Evolutionary conservation across 2,329 filamentous ascomycete genomes (phyloP).

Genomic region (Trichoderma brevicompactum): DNA sequence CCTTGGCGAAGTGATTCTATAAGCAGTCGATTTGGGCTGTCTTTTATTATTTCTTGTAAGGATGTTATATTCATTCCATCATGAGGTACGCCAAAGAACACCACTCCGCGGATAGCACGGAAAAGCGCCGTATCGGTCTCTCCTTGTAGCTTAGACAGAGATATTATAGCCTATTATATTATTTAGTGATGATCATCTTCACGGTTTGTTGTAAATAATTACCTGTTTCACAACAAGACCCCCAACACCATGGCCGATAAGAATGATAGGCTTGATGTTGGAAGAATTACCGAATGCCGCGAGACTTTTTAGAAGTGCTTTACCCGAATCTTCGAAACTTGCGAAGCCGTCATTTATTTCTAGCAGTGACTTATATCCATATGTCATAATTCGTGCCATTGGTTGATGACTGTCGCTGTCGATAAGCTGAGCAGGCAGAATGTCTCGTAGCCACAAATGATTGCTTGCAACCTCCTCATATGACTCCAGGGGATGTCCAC

Average conservation of each 20-base stretch:
- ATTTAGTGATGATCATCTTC: not conserved
- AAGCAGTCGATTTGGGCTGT: not conserved
- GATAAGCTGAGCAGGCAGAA: not conserved
- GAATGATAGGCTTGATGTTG: not conserved
- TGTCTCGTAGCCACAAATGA: conserved; percentile 5
- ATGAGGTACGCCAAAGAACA: conserved; percentile 13
- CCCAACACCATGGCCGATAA: not conserved
- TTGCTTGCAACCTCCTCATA: not conserved
- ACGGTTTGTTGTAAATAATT: not conserved
- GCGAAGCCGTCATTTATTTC: not conserved
- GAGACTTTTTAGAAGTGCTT: not conserved
- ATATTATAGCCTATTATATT: not conserved
- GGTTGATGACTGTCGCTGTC: not conserved
- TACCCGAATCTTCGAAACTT: not conserved
- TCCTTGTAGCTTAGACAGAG: not conserved
- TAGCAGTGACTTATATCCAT: not conserved
- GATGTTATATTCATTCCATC: not conserved
- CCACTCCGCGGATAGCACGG: not conserved
- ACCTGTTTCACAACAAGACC: conserved; percentile 6
- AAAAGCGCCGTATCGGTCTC: not conserved
- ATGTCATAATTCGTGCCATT: conserved; percentile 12
- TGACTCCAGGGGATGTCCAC: not conserved
- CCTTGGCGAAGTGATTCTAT: not conserved
- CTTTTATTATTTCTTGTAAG: not conserved
- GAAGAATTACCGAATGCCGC: not conserved